Evolutionary conservation across 257 asterid species (phyloP), one percentile per base, ranked within the genome.

Genomic region (Ilex aquifolium): DNA sequence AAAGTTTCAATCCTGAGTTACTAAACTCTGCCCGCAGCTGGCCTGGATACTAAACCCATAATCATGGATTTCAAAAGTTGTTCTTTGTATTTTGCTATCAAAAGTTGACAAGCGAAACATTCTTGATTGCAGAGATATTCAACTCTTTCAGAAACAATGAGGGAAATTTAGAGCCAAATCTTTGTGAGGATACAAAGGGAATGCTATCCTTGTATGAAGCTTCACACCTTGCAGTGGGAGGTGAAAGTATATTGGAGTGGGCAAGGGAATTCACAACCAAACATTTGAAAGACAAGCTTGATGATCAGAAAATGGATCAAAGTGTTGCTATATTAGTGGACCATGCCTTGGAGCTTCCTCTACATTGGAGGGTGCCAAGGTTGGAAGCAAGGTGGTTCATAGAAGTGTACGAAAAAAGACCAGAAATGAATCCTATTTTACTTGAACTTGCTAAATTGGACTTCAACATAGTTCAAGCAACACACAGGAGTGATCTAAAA

Each of bases 181-280:
- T 70, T 2, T 60, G 31, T 0, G 51, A 72, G 6, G 82, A 84
- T 8, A 61, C 51, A 0, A 44, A 54, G 62, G 86, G 82, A 44
- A 36, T 81, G 71, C 13, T 79, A 30, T 72, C 75, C 51, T 56
- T 81, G 14, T 79, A 84, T 13, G 91, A 84, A 77, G 84, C 88
- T 68, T 84, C 84, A 4, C 67, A 66, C 69, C 49, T 79, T 7
- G 44, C 64, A 68, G 49, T 55, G 29, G 60, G 72, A 60, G 80
- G 82, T 10, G 91, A 84, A 54, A 62, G 10, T 4, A 71, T 44
- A 11, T 57, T 84, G 53, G 83, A 79, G 62, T 17, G 65, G 31
- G 78, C 83, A 11, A 72, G 51, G 56, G 75, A 76, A 21, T 74
- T 75, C 57, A 29, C 79, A 13, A 57, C 70, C 7, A 58, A 55